Conservation (phyloP, 768 basidiomycete genomes). For the Mycena rosella region DNA sequence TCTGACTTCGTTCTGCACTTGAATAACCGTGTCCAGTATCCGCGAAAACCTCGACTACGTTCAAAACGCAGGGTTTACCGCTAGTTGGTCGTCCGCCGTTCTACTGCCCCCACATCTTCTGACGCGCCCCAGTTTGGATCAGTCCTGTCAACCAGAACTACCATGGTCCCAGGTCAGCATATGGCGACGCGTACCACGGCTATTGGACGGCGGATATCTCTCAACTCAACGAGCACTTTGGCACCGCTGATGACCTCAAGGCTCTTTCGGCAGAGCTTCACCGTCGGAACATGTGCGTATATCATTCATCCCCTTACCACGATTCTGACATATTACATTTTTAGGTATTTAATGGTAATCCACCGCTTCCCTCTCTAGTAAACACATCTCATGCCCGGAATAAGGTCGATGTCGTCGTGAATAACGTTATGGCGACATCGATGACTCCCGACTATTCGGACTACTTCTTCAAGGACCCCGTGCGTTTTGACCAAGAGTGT, state of each 20-base stretch:
- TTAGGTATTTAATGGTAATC: constrained; percentile 76
- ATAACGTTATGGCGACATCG: constrained; percentile 85
- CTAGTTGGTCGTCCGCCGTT: constrained; percentile 53
- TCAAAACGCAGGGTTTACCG: constrained; percentile 85
- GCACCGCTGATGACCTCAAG: constrained; percentile 74
- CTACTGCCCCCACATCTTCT: constrained; percentile 11
- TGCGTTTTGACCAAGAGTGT: constrained; percentile 42
- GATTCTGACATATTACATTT: background rate
- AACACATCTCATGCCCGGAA: background rate
- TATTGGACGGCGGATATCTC: constrained; percentile 83
- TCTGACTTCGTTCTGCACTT: constrained; percentile 16
- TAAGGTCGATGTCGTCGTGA: constrained; percentile 81
- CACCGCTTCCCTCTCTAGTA: background rate
- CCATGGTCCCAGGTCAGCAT: constrained; percentile 74
- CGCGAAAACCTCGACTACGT: constrained; percentile 88
- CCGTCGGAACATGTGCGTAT: constrained; percentile 72
- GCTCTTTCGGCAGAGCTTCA: constrained; percentile 73
- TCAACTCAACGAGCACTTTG: constrained; percentile 72
- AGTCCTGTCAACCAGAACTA: constrained; percentile 87
- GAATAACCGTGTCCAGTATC: constrained; percentile 54
- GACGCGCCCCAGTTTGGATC: constrained; percentile 73
- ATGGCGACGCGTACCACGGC: constrained; percentile 89
- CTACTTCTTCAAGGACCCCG: constrained; percentile 77
- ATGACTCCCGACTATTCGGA: constrained; percentile 71
- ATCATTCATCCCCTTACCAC: constrained; percentile 31